Conservation (phyloP, 331 rosid genomes). For the Rosa hybrid region DNA sequence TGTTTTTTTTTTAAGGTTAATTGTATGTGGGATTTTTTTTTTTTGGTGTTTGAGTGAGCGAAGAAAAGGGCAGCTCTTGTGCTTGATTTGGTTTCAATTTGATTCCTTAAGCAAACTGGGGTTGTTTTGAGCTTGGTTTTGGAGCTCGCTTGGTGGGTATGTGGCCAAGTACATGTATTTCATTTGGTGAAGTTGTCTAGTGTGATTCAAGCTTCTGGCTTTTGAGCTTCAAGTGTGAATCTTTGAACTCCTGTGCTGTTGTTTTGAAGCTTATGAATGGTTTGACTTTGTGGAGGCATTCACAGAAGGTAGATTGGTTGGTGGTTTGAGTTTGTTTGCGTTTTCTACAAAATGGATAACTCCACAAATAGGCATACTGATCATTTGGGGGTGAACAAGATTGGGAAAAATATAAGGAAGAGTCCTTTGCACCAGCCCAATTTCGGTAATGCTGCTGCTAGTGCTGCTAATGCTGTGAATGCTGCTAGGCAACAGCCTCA, state of each 20-base stretch:
- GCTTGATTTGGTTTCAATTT: conserved; percentile 42
- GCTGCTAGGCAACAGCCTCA: conserved; percentile 82
- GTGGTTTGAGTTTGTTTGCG: conserved; percentile 25
- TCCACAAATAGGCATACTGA: conserved; percentile 69
- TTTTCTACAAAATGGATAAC: conserved; percentile 57
- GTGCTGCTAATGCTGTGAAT: conserved; percentile 36
- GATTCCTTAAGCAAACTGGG: conserved; percentile 13
- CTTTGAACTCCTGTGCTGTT: neutral
- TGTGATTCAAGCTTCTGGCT: conserved; percentile 24
- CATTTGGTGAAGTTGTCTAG: conserved; percentile 19
- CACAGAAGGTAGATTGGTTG: conserved; percentile 21
- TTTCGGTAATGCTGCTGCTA: conserved; percentile 54
- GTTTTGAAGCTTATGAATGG: conserved; percentile 20
- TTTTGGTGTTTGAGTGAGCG: conserved; percentile 23
- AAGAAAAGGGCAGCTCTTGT: conserved; percentile 44
- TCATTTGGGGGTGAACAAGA: conserved; percentile 80
- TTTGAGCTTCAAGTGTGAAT: conserved; percentile 28
- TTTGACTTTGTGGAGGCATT: conserved; percentile 30
- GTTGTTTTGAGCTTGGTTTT: conserved; percentile 27
- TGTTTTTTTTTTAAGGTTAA: conserved; percentile 12
- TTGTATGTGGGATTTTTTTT: conserved; percentile 20
- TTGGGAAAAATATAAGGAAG: conserved; percentile 89
- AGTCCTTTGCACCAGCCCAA: conserved; percentile 91
- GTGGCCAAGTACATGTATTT: conserved; percentile 7
- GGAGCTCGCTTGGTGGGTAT: conserved; percentile 24